Base-by-base conservation (phyloP, 2,329 filamentous ascomycete genomes). In the Alternaria arbusti region DNA sequence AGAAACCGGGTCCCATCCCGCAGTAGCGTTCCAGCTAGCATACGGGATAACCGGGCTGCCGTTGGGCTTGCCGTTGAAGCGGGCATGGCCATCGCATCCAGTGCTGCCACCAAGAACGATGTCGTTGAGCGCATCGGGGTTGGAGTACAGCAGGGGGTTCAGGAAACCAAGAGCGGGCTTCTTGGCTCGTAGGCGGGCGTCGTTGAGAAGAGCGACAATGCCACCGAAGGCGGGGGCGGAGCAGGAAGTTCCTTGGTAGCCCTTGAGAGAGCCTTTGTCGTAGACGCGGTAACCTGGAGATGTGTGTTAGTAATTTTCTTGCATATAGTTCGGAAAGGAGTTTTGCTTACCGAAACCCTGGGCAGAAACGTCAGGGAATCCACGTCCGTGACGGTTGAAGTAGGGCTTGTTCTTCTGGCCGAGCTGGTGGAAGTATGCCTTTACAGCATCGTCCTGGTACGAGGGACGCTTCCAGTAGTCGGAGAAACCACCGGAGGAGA, bases 341-440 rank as follows among this genome's bases (percentile, higher is more conserved):
- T 28, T 1, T 5, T 5, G 1, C 26, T 28, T 12, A 28, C 26
- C 62, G 4, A 51, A 50, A 26, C 89, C 90, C 61, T 87, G 86
- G 4, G 86, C 86, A 2, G 88, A 84, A n/a, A 91, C 83, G 65
- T 91, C 89, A 0, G 89, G 88, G 66, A 87, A 86, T 0, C 81
- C 89, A 64, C 89, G 84, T 0, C 89, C 89, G 12, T 86, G 32
- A 64, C 79, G 73, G 76, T 84, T 82, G 78, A 81, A 85, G 71
- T 88, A 84, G 7, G 82, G 78, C 71, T 71, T 80, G 78, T 74
- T 86, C 75, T 77, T 63, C 75, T 79, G 72, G 22, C 81, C 78
- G 13, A 84, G 70, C 17, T 74, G 71, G 23, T 77, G 68, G 36
- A 86, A 78, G 67, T 86, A 88, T 0, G 70, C 70, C 23, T 75